Conservation (phyloP, 148 eudicot genomes). For the Persicaria maculosa region DNA sequence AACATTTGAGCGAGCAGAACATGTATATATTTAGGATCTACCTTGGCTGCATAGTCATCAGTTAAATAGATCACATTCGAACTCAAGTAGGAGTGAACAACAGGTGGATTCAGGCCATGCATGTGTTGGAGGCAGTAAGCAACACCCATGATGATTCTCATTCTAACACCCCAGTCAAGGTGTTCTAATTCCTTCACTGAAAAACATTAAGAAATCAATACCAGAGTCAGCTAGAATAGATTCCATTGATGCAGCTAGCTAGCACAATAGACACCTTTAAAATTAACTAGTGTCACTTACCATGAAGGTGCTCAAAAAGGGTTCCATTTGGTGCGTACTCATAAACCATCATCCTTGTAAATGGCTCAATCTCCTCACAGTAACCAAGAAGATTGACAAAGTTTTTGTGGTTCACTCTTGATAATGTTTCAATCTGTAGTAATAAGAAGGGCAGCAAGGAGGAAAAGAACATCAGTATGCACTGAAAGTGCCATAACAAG, state of each 20-base stretch:
- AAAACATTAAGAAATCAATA: neutral
- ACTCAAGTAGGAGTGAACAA: constrained; percentile 42
- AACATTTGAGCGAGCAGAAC: neutral
- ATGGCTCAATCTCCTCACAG: constrained; percentile 90
- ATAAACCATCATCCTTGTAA: constrained; percentile 90
- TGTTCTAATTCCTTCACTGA: constrained; percentile 81
- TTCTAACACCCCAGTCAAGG: constrained; percentile 85
- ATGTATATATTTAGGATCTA: constrained; percentile 17
- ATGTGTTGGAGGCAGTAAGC: constrained; percentile 87
- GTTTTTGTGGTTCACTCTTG: constrained; percentile 94
- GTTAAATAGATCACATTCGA: constrained; percentile 54
- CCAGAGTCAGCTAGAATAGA: too few species aligned
- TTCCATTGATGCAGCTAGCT: too few species aligned
- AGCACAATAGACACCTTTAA: neutral
- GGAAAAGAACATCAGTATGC: too few species aligned
- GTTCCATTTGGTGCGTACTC: constrained; percentile 90
- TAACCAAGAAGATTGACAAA: constrained; percentile 91
- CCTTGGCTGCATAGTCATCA: constrained; percentile 97
- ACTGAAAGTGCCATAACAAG: neutral
- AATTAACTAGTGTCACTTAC: constrained; percentile 22
- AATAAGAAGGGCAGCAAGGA: too few species aligned
- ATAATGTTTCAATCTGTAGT: constrained; percentile 66
- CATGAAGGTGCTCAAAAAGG: constrained; percentile 86
- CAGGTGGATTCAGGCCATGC: constrained; percentile 78
- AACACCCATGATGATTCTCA: constrained; percentile 79